A percentile compares a stretch with the other conserved stretches of the same genome.
Evolutionary conservation across 805 yeast genomes (phyloP).

Genomic region (Ogataea glucozyma): DNA sequence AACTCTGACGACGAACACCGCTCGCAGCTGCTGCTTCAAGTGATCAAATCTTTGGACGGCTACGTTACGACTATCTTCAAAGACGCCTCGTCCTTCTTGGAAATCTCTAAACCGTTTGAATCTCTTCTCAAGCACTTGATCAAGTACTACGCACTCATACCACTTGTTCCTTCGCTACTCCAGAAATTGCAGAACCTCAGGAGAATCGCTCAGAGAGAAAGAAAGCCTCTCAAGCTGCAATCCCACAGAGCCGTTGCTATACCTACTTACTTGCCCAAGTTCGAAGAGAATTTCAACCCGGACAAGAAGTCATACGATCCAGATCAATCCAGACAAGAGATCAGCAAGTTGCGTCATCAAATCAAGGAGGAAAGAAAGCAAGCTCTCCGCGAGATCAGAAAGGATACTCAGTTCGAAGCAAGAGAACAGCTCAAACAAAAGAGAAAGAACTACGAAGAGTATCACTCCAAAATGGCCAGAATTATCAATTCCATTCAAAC

Average conservation of each 20-base stretch:
- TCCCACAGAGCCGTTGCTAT: slow-evolving; percentile 82
- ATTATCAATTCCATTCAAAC: slow-evolving; percentile 86
- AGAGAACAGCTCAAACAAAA: slow-evolving; percentile 80
- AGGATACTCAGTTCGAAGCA: slow-evolving; percentile 83
- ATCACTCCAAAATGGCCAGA: slow-evolving; percentile 87
- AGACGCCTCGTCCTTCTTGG: slow-evolving; percentile 61
- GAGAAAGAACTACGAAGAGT: slow-evolving; percentile 70
- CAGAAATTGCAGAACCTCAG: slow-evolving; percentile 50
- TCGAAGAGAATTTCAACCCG: slow-evolving; percentile 94
- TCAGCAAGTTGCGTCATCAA: slow-evolving; percentile 78
- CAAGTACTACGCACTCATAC: slow-evolving; percentile 38
- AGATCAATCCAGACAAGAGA: slow-evolving; percentile 77
- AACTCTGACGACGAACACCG: slow-evolving; percentile 16
- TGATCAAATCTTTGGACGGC: slow-evolving; percentile 36
- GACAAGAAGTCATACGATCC: slow-evolving; percentile 90
- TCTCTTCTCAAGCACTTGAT: slow-evolving; percentile 42
- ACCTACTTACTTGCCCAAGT: slow-evolving; percentile 83
- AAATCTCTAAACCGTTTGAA: slow-evolving; percentile 52
- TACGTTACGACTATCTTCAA: slow-evolving; percentile 49
- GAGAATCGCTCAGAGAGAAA: slow-evolving; percentile 49
- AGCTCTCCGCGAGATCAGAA: slow-evolving; percentile 85
- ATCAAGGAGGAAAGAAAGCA: slow-evolving; percentile 90
- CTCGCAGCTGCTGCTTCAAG: slow-evolving; percentile 37
- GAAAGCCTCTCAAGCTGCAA: slow-evolving; percentile 78
- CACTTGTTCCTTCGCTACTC: slow-evolving; percentile 37